phyloP scores from a whole-genome alignment of 495 filamentous ascomycete species.

The Hypoxylon subgilvum region DNA sequence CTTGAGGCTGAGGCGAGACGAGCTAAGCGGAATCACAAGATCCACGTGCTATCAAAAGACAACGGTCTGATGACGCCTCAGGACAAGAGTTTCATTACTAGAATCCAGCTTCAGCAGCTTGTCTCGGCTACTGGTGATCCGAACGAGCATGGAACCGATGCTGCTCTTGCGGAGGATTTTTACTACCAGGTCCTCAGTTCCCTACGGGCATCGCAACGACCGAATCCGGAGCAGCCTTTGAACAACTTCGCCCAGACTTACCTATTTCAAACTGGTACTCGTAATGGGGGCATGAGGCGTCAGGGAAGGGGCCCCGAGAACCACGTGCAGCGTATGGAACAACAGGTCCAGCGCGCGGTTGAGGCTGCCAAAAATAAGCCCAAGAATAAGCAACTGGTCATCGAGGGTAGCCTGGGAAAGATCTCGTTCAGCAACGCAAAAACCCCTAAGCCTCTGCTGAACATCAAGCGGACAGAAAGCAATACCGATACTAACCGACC shows the following conservation, averaged over 20 bases:
- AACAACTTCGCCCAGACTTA: slow-evolving; percentile 98
- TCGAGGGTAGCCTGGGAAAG: slow-evolving; percentile 97
- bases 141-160: slow-evolving; percentile 77
- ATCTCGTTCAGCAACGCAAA: slow-evolving; percentile 99
- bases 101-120: slow-evolving; percentile 95
- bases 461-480: slow-evolving; percentile 88
- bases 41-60: slow-evolving; percentile 87
- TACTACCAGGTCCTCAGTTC: slow-evolving; percentile 98
- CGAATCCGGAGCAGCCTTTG: slow-evolving; percentile 86
- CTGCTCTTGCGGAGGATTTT: slow-evolving; percentile 87
- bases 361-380: slow-evolving; percentile 96
- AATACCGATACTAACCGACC: slow-evolving; percentile 56
- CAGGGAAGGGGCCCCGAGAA: slow-evolving; percentile 84
- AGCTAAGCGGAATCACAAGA: slow-evolving; percentile 98
- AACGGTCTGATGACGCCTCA: slow-evolving; percentile 99
- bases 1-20: slow-evolving; percentile 90
- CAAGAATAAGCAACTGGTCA: slow-evolving; percentile 97
- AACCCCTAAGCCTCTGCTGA: slow-evolving; percentile 90
- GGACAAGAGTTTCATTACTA: slow-evolving; percentile 98
- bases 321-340: slow-evolving; percentile 98
- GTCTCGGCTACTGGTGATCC: slow-evolving; percentile 88
- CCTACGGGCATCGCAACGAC: slow-evolving; percentile 84
- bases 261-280: slow-evolving; percentile 86
- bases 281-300: slow-evolving; percentile 71
- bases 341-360: slow-evolving; percentile 95